Evolutionary conservation across 257 asterid species (phyloP).

Genomic region (Marsdenia floribunda): DNA sequence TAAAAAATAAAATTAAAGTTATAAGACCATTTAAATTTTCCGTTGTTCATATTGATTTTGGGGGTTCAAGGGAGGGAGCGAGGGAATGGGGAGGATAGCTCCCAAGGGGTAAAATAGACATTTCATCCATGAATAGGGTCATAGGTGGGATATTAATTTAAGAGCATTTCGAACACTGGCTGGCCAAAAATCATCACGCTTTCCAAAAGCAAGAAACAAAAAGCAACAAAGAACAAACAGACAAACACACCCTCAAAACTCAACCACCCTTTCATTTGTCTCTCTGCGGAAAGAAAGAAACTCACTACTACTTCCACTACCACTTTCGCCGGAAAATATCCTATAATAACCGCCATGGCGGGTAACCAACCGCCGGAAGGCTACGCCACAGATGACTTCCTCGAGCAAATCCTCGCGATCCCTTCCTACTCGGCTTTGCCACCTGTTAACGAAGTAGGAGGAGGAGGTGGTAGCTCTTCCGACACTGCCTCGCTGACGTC

Average conservation of each 20-base stretch:
- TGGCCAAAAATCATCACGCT: conserved; percentile 26
- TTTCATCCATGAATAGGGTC: background rate
- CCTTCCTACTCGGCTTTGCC: conserved; percentile 57
- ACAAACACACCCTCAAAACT: conserved; percentile 20
- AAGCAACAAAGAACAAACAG: conserved; percentile 18
- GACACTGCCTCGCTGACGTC: conserved; percentile 43
- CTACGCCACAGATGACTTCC: conserved; percentile 61
- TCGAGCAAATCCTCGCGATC: conserved; percentile 76
- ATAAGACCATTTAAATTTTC: too few species aligned
- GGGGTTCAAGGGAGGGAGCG: too few species aligned
- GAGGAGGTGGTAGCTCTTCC: conserved; percentile 27
- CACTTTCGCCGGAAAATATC: conserved; percentile 22
- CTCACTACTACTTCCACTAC: conserved; percentile 8
- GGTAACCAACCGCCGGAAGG: conserved; percentile 55
- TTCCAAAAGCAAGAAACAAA: conserved; percentile 27
- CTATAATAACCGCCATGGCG: conserved; percentile 32
- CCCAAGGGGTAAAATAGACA: background rate
- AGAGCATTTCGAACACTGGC: background rate
- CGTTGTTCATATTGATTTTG: too few species aligned
- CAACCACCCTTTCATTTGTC: conserved; percentile 8
- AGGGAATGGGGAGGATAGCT: too few species aligned
- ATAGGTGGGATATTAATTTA: background rate
- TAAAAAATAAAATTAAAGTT: too few species aligned
- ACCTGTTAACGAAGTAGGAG: conserved; percentile 39
- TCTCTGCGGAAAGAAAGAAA: background rate